Evolutionary conservation across 257 asterid species (phyloP), one percentile per base, ranked within the genome.

Genomic region (Buddleja alternifolia): DNA sequence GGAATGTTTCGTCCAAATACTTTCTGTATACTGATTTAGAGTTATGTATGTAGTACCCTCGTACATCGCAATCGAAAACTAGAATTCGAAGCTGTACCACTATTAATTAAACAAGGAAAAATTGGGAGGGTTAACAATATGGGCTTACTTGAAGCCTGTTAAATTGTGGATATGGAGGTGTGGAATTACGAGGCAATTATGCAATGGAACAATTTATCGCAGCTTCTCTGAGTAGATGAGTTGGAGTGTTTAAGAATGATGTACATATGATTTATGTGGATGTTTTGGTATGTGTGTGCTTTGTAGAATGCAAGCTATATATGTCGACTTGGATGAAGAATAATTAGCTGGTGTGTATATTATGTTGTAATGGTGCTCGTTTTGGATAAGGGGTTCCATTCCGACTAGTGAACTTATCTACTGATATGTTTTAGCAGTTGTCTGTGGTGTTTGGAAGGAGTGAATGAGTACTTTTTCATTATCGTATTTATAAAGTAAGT

Each of bases 111-210:
- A 48, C 11, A 29, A 21, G 41, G 51, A 54, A 56, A 48, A 67
- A 44, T 53, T 5, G 45, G 78, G 55, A 45, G 25, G 20, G 34
- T 71, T 60, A 39, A 41, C 57, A 72, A 76, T 77, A 64, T 53
- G 8, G 55, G 56, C 39, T 40, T 20, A 54, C 24, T 51, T 71
- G 51, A 37, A 59, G 41, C 60, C 58, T 60, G 25, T 56, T 29
- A 65, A 47, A 51, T 25, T 65, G 3, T 57, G 12, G 24, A 10
- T 19, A 60, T 20, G 50, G 6, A 11, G 52, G 63, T 48, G 71
- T 9, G 40, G 19, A 48, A 20, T 50, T 59, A 50, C 34, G 5
- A 45, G 34, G 39, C 19, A 3, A 15, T 25, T 58, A 40, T 41
- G 39, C 17, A 34, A 50, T 6, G 21, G 50, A 47, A 19, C 51